Percentiles rank a stretch among this genome's conserved stretches.
These are phyloP conservation scores for Microthyrium microscopicum DNA, from an alignment of 2,329 filamentous ascomycete species.

Conservation along the genomic window DNA sequence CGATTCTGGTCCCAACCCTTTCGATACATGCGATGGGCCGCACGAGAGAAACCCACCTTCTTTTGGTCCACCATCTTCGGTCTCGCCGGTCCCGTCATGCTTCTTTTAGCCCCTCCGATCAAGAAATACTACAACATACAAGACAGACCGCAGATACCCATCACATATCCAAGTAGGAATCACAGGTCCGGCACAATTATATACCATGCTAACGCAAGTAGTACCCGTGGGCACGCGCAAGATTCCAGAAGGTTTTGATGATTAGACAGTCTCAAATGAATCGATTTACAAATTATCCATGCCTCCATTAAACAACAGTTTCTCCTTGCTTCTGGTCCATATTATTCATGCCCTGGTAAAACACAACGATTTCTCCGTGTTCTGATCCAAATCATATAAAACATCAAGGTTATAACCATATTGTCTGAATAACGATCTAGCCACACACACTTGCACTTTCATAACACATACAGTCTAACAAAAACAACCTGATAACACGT, in stretches of 20 bases:
- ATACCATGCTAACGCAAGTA: constrained; percentile 1
- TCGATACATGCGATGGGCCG: constrained; percentile 75
- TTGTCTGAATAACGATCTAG: background rate
- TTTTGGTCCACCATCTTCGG: constrained; percentile 77
- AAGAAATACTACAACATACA: constrained; percentile 61
- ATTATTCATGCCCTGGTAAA: background rate
- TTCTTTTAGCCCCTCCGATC: constrained; percentile 59
- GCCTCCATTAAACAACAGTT: background rate
- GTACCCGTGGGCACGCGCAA: constrained; percentile 9
- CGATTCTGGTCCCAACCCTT: constrained; percentile 73
- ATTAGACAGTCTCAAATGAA: background rate
- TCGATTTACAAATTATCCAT: background rate
- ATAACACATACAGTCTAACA: no score
- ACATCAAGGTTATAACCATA: constrained; percentile 2
- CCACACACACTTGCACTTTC: background rate
- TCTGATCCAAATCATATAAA: background rate
- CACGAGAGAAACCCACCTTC: constrained; percentile 74
- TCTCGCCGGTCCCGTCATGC: constrained; percentile 49
- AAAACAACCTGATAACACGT: no score
- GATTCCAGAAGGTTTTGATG: constrained; percentile 9
- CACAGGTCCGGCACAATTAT: background rate
- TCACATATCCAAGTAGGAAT: constrained; percentile 78
- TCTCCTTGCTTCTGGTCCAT: background rate
- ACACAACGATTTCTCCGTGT: background rate
- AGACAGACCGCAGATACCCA: constrained; percentile 54